These are phyloP conservation scores for Cryomyces minteri DNA, from an alignment of 495 filamentous ascomycete species.

Conservation along the genomic window DNA sequence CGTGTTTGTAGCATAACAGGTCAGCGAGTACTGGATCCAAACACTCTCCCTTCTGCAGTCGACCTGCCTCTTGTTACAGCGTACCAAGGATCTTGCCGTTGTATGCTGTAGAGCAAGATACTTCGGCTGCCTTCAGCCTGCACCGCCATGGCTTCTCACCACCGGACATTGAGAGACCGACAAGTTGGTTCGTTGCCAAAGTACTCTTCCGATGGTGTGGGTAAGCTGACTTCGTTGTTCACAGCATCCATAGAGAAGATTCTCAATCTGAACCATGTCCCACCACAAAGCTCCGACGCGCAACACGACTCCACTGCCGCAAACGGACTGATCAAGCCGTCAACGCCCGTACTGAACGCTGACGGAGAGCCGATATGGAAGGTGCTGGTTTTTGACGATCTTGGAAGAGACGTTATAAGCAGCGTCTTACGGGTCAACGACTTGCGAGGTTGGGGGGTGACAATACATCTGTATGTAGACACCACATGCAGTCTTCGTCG, in stretches of 20 bases:
- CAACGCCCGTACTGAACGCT: constrained; percentile 66
- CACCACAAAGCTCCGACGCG: constrained; percentile 32
- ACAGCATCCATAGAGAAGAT: constrained; percentile 89
- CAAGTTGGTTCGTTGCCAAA: constrained; percentile 55
- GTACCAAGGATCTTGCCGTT: no score
- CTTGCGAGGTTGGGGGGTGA: constrained; percentile 80
- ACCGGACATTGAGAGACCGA: constrained; percentile 76
- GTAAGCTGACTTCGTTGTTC: constrained; percentile 12
- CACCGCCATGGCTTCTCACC: constrained; percentile 46
- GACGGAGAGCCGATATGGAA: constrained; percentile 77
- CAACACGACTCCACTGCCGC: constrained; percentile 31
- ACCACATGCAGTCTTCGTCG: neutral
- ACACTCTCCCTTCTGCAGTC: no score
- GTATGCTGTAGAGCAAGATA: no score
- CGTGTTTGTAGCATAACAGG: no score
- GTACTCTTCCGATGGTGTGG: constrained; percentile 18
- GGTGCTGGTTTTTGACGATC: constrained; percentile 47
- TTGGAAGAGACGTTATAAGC: constrained; percentile 68
- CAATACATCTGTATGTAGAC: constrained; percentile 67
- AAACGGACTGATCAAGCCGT: constrained; percentile 45
- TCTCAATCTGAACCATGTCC: constrained; percentile 75
- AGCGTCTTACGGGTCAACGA: constrained; percentile 89
- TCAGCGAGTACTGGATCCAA: no score
- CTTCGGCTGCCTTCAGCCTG: no score
- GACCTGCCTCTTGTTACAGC: no score